Evolutionary conservation across 202 grass and related monocot species (phyloP).

Genomic region (Musa balbisiana): DNA sequence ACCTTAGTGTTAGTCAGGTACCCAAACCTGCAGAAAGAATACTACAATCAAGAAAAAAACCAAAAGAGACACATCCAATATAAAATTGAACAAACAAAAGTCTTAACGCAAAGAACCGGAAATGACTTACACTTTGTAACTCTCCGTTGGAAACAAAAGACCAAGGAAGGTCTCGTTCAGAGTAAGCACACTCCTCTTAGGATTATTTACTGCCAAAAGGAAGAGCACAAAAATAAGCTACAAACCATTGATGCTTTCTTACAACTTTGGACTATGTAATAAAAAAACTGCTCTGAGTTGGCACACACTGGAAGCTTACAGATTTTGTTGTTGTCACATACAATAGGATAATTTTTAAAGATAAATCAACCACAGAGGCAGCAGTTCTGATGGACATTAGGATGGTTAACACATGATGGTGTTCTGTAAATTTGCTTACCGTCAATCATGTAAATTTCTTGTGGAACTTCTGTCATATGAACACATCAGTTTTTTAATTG

Average conservation of each 20-base stretch:
- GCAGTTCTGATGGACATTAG: neutral
- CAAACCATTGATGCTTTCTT: neutral
- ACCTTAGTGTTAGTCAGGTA: slow-evolving; percentile 98
- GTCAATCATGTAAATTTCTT: too few species aligned
- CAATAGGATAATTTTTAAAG: neutral
- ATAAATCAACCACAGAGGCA: neutral
- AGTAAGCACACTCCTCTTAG: slow-evolving; percentile 73
- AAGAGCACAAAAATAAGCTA: slow-evolving; percentile 14
- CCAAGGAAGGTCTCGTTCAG: slow-evolving; percentile 94
- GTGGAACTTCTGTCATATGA: too few species aligned
- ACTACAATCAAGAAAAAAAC: slow-evolving; percentile 6
- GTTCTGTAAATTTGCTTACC: too few species aligned
- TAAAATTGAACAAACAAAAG: neutral
- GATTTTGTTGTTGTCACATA: neutral
- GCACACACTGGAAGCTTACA: neutral
- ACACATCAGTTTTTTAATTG: too few species aligned
- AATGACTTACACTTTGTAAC: slow-evolving; percentile 90
- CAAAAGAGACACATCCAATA: neutral
- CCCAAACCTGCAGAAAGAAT: slow-evolving; percentile 52
- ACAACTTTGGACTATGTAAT: neutral
- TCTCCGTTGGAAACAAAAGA: slow-evolving; percentile 90
- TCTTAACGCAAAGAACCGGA: slow-evolving; percentile 4
- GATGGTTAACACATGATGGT: neutral
- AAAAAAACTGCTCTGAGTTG: neutral
- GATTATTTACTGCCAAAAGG: slow-evolving; percentile 80